Conservation (phyloP, 345 rosid species). For the Jatropha curcas region DNA sequence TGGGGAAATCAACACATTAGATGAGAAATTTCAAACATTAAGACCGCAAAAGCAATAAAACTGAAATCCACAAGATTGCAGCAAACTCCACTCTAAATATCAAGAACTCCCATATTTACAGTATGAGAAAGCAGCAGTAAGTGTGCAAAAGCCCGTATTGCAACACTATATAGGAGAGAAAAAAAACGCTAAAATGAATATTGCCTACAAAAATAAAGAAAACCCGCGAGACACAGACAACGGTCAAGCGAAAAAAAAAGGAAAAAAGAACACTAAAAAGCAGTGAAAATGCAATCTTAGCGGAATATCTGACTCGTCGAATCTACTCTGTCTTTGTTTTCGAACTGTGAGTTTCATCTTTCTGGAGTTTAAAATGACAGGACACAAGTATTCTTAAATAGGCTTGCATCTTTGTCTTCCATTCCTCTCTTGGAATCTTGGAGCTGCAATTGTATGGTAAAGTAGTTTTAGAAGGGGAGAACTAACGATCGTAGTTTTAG, state of each 20-base stretch:
- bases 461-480: slow-evolving; percentile 7
- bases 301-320: slow-evolving; percentile 24
- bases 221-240: slow-evolving; percentile 24
- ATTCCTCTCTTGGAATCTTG: slow-evolving; percentile 57
- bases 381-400: slow-evolving; percentile 29
- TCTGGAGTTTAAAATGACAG: slow-evolving; percentile 10
- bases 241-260: slow-evolving; percentile 2
- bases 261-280: slow-evolving; percentile 21
- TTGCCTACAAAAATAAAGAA: slow-evolving; percentile 33
- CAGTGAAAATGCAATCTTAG: slow-evolving; percentile 24
- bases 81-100: slow-evolving; percentile 52
- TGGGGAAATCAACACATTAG: slow-evolving; percentile 7
- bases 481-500: neutral
- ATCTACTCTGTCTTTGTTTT: slow-evolving; percentile 29
- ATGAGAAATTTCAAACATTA: slow-evolving; percentile 4
- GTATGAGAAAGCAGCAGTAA: slow-evolving; percentile 50
- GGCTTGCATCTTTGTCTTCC: slow-evolving; percentile 62
- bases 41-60: slow-evolving; percentile 30
- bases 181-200: slow-evolving; percentile 29
- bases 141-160: slow-evolving; percentile 36
- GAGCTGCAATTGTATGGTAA: slow-evolving; percentile 46
- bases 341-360: slow-evolving; percentile 26
- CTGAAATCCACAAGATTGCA: slow-evolving; percentile 32
- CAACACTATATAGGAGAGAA: slow-evolving; percentile 22
- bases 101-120: slow-evolving; percentile 58